phyloP scores from a whole-genome alignment of 2,329 filamentous ascomycete species.

The Alternaria incomplexa region DNA sequence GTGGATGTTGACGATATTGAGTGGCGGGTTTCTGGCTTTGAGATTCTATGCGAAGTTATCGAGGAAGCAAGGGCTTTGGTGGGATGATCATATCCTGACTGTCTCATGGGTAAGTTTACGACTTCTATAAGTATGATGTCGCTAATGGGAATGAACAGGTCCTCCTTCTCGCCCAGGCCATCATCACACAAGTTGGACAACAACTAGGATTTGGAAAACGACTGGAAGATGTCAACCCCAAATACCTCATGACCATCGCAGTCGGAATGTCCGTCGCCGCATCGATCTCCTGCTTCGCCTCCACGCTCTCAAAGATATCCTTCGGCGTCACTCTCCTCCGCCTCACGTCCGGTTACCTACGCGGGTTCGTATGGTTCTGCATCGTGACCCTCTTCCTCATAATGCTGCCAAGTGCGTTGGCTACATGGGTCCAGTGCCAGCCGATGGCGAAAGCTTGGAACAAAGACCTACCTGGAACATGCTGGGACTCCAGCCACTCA shows the following conservation, averaged over 20 bases:
- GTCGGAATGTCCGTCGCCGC: conserved; percentile 22
- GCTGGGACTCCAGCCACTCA: conserved; percentile 22
- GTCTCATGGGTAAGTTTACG: conserved; percentile 28
- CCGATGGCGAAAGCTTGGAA: conserved; percentile 28
- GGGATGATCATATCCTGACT: conserved; percentile 38
- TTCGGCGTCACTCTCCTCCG: conserved; percentile 38
- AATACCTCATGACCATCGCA: conserved; percentile 22
- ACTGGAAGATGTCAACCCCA: conserved; percentile 18
- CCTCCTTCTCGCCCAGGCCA: conserved; percentile 27
- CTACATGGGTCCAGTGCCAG: conserved; percentile 28
- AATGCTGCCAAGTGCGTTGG: conserved; percentile 32
- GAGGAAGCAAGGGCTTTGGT: conserved; percentile 34
- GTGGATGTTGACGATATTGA: conserved; percentile 32
- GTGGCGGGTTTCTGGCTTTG: conserved; percentile 27
- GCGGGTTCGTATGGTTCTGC: conserved; percentile 33
- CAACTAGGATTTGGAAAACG: conserved; percentile 32
- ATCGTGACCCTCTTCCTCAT: conserved; percentile 31
- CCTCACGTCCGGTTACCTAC: conserved; percentile 18
- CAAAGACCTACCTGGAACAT: conserved; percentile 18
- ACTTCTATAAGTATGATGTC: too few relatives aligned
- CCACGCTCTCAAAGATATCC: conserved; percentile 35
- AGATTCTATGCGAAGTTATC: conserved; percentile 37
- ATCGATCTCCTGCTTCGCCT: conserved; percentile 33
- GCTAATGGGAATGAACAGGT: conserved; percentile 17
- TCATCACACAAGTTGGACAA: conserved; percentile 28